phyloP scores from a whole-genome alignment of 1,139 yeast species.

The Debaryomyces coudertii region DNA sequence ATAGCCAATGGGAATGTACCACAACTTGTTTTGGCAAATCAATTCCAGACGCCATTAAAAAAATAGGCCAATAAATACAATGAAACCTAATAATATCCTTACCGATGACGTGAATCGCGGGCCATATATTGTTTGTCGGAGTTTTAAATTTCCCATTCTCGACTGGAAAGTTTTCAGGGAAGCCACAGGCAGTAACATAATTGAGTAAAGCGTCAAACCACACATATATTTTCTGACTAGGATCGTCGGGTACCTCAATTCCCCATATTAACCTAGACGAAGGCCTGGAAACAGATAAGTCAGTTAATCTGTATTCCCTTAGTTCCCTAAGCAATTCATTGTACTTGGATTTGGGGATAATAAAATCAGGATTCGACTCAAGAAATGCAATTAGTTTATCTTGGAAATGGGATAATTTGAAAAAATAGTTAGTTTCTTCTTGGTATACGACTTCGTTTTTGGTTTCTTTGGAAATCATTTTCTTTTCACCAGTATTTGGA shows the following conservation, averaged over 20 bases:
- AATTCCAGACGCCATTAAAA: slow-evolving; percentile 78
- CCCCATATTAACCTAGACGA: slow-evolving; percentile 83
- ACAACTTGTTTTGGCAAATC: slow-evolving; percentile 72
- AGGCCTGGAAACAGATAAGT: slow-evolving; percentile 87
- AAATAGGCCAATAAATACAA: slow-evolving; percentile 93
- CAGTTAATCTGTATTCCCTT: slow-evolving; percentile 49
- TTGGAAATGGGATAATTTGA: slow-evolving; percentile 66
- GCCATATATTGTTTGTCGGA: slow-evolving; percentile 42
- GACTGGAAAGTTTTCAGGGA: slow-evolving; percentile 37
- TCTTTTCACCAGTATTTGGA: slow-evolving; percentile 34
- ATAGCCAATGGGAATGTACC: slow-evolving; percentile 94
- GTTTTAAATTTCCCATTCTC: slow-evolving; percentile 13
- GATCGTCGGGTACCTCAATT: slow-evolving; percentile 81
- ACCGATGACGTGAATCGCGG: slow-evolving; percentile 83
- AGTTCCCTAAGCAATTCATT: slow-evolving; percentile 63
- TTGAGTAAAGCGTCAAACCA: slow-evolving; percentile 97
- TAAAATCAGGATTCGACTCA: slow-evolving; percentile 55
- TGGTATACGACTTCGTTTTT: slow-evolving; percentile 75
- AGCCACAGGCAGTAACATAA: slow-evolving; percentile 77
- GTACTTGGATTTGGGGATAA: slow-evolving; percentile 65
- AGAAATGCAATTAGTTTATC: slow-evolving; percentile 52
- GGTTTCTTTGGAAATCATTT: slow-evolving; percentile 68
- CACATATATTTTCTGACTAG: slow-evolving; percentile 80
- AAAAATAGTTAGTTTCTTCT: slow-evolving; percentile 85
- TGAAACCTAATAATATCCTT: slow-evolving; percentile 91